A percentile compares a stretch with the other conserved stretches of the same genome.
Conservation (phyloP, 495 filamentous ascomycete genomes). For the Penicillium canescens region DNA sequence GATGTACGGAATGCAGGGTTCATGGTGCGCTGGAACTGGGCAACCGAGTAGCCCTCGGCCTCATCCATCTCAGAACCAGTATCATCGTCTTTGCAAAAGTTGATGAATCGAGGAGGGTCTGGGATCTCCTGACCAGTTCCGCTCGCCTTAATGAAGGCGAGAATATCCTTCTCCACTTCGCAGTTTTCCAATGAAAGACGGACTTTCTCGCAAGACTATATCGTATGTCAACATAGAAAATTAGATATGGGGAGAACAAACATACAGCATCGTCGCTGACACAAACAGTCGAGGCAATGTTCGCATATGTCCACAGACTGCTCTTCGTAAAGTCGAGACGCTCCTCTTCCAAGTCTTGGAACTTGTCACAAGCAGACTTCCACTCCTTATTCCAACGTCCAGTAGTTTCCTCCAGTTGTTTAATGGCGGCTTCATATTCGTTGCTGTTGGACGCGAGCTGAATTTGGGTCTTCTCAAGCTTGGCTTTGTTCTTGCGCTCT, state of each 20-base stretch:
- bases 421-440: slow-evolving; percentile 92
- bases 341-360: slow-evolving; percentile 99
- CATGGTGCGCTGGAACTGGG: slow-evolving; percentile 91
- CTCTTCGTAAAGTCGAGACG: slow-evolving; percentile 94
- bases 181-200: slow-evolving; percentile 92
- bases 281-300: slow-evolving; percentile 96
- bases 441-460: slow-evolving; percentile 85
- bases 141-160: slow-evolving; percentile 80
- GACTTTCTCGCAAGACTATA: slow-evolving; percentile 87
- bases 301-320: slow-evolving; percentile 96
- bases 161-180: slow-evolving; percentile 95
- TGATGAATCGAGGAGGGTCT: slow-evolving; percentile 96
- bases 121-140: slow-evolving; percentile 98
- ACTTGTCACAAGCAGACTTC: slow-evolving; percentile 98
- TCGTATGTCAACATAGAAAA: slow-evolving; percentile 18
- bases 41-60: slow-evolving; percentile 85
- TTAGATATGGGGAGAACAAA: slow-evolving; percentile 7
- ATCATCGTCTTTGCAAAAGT: slow-evolving; percentile 92
- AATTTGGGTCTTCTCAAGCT: slow-evolving; percentile 97
- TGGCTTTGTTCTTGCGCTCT: slow-evolving; percentile 97
- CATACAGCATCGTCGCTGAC: slow-evolving; percentile 91
- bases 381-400: slow-evolving; percentile 96
- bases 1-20: slow-evolving; percentile 94
- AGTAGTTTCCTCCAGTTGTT: slow-evolving; percentile 93
- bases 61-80: slow-evolving; percentile 79